Conservation (phyloP, 495 filamentous ascomycete species). For the Neurospora sp. region DNA sequence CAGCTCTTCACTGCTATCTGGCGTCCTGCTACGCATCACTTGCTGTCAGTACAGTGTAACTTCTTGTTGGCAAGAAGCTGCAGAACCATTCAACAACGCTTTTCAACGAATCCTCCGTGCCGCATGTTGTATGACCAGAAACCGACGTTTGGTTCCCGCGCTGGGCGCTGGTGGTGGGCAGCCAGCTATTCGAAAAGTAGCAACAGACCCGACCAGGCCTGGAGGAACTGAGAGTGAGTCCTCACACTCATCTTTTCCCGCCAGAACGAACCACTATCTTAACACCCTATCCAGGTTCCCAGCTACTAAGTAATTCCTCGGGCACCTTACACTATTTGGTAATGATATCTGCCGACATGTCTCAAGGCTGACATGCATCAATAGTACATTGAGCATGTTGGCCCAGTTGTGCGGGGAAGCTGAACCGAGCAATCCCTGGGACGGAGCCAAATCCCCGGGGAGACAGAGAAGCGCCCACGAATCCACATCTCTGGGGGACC, state of each 20-base stretch:
- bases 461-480: no score
- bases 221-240: no score
- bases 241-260: not conserved
- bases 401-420: not conserved
- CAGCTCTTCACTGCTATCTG: not conserved
- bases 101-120: not conserved
- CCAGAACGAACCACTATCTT: not conserved
- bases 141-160: no score
- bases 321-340: not conserved
- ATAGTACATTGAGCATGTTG: not conserved
- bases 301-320: not conserved
- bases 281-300: not conserved
- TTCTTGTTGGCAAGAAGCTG: no score
- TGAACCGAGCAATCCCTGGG: not conserved
- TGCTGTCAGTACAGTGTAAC: no score
- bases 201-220: no score
- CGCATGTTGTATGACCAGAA: not conserved
- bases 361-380: not conserved
- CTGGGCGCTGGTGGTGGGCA: no score
- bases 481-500: no score
- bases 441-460: no score
- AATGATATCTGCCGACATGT: not conserved
- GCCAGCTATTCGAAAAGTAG: no score
- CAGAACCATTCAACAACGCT: no score
- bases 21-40: not conserved